These are phyloP conservation scores for Pleurostoma richardsiae DNA, from an alignment of 2,329 filamentous ascomycete genomes.

Conservation along the genomic window DNA sequence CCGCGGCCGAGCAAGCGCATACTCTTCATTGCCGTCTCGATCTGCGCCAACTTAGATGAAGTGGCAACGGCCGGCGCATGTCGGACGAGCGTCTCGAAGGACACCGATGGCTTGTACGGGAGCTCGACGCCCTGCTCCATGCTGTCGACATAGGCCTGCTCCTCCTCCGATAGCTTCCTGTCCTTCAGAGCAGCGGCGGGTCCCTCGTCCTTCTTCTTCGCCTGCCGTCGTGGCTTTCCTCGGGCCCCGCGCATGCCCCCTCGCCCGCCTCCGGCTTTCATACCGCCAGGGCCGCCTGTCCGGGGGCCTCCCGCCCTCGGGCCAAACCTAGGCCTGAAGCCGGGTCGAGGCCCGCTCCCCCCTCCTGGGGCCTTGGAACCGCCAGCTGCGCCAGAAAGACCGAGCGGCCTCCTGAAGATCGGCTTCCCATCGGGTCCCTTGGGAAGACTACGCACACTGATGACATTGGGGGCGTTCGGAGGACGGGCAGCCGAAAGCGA, in stretches of 20 bases:
- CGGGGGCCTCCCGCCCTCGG: background rate
- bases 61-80: slow-evolving; percentile 31
- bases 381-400: too few relatives aligned
- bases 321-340: too few relatives aligned
- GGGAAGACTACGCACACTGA: slow-evolving; percentile 7
- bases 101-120: slow-evolving; percentile 25
- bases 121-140: slow-evolving; percentile 18
- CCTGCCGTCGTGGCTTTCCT: background rate
- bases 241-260: background rate
- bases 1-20: slow-evolving; percentile 34
- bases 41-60: slow-evolving; percentile 19
- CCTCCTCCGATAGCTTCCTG: background rate
- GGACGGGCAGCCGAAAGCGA: background rate
- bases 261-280: background rate
- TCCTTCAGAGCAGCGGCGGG: background rate
- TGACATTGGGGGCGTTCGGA: slow-evolving; percentile 1
- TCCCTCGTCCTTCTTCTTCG: slow-evolving; percentile 1
- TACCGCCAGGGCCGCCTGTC: background rate
- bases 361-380: too few relatives aligned
- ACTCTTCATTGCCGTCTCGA: slow-evolving; percentile 27
- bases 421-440: background rate
- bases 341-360: too few relatives aligned
- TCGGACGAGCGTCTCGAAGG: slow-evolving; percentile 25
- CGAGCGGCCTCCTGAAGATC: too few relatives aligned
- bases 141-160: slow-evolving; percentile 4